Base-by-base conservation (phyloP, 108 stramenopile genomes). In the Cyclotella cryptica region DNA sequence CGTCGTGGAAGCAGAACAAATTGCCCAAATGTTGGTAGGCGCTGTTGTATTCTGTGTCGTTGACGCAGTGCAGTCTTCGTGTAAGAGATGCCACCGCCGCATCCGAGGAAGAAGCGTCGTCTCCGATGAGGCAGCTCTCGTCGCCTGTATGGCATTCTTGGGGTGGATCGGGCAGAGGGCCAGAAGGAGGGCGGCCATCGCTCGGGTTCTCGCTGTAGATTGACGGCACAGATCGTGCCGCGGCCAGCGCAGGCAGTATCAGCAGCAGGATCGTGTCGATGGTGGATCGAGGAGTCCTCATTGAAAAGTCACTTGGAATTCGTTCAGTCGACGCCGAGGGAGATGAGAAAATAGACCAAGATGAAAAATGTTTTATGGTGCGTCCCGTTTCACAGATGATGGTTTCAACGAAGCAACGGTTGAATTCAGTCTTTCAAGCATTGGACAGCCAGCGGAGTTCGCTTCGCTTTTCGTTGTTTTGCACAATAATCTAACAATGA, bases 141-240 rank as follows among this genome's bases (percentile, higher is more conserved):
- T 61, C 22, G n/a, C 24, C 24, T 29, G 3, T 0, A 35, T n/a
- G 60, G 13, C 60, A 61, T 61, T 61, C 22, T 57, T 26, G 60
- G 13, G 60, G 60, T 2, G 60, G 60, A 61, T 61, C 60, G 60
- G 60, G 60, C 14, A 61, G 60, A n/a, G 60, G 60, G 15, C 60
- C 60, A 35, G 30, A 6, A 9, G 60, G 60, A 4, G 60, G 60
- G 35, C 19, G 12, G 55, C n/a, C 35, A 35, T 12, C 35, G 29
- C 14, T 30, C 35, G 35, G 3, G 29, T 29, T 13, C 11, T n/a
- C 3, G 30, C 29, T 30, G 35, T 13, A 12, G 29, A 61, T 30
- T 35, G 60, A 13, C 14, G 60, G 47, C n/a, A 35, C 12, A 10
- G 60, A n/a, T 61, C 14, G 13, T 12, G 35, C 13, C 11, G 60